phyloP scores from a whole-genome alignment of 495 filamentous ascomycete species.

The Neurospora sp. region DNA sequence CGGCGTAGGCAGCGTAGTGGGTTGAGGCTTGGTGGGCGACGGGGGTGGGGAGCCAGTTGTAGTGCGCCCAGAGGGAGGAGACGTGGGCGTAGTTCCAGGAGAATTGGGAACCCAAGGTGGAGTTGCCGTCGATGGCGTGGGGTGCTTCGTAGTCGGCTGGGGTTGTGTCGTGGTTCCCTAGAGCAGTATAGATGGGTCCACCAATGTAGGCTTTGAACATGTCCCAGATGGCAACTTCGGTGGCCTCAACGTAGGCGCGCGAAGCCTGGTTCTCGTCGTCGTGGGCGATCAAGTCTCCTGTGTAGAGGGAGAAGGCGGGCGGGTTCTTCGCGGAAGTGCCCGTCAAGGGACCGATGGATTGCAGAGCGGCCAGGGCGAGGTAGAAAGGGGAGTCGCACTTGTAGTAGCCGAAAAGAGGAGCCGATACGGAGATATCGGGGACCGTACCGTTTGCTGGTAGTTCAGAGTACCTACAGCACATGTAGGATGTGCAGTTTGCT shows the following conservation, averaged over 20 bases:
- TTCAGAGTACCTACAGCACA: conserved; percentile 44
- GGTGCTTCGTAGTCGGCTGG: conserved; percentile 41
- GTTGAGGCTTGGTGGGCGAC: conserved; percentile 31
- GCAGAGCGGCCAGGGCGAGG: conserved; percentile 44
- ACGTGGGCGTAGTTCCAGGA: conserved; percentile 48
- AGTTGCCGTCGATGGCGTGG: conserved; percentile 35
- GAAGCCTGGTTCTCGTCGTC: conserved; percentile 38
- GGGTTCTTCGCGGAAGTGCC: conserved; percentile 36
- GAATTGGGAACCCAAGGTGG: conserved; percentile 42
- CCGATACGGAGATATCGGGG: conserved; percentile 32
- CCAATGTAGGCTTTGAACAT: conserved; percentile 48
- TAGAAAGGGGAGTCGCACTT: conserved; percentile 51
- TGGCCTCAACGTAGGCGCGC: conserved; percentile 39
- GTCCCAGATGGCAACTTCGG: conserved; percentile 38
- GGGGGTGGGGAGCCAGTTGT: conserved; percentile 38
- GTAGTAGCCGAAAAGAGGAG: conserved; percentile 44
- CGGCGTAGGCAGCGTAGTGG: conserved; percentile 44
- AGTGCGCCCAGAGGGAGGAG: conserved; percentile 40
- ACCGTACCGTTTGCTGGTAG: conserved; percentile 4
- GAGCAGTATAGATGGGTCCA: conserved; percentile 42
- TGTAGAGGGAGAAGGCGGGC: conserved; percentile 44
- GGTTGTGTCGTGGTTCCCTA: conserved; percentile 46
- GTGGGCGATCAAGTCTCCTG: conserved; percentile 47
- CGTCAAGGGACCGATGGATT: conserved; percentile 47
- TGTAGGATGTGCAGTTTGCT: conserved; percentile 41